Conservation (phyloP, 2,329 filamentous ascomycete genomes). For the Didymella arachidicola region DNA sequence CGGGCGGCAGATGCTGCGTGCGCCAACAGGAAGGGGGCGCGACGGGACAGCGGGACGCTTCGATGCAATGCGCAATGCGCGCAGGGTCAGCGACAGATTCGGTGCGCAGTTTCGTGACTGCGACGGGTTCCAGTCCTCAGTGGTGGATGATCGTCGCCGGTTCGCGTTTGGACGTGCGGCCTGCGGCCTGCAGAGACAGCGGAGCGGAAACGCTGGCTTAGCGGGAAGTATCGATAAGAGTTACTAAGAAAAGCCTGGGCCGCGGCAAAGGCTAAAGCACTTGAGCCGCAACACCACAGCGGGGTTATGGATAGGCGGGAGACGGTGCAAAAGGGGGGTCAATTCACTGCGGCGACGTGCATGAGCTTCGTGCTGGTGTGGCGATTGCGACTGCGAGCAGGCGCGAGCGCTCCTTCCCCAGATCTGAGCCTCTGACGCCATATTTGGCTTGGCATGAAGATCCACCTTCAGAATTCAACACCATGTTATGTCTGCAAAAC, state of each 20-base stretch:
- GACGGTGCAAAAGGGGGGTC: background rate
- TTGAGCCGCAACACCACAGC: conserved; percentile 24
- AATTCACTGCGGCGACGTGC: conserved; percentile 5
- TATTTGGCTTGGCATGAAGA: conserved; percentile 6
- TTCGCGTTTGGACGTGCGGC: conserved; percentile 27
- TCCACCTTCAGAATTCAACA: conserved; percentile 1
- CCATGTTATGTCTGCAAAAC: background rate
- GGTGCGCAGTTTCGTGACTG: conserved; percentile 17
- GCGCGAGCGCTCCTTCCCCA: conserved; percentile 6
- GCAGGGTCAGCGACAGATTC: conserved; percentile 17
- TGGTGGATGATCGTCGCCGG: conserved; percentile 30
- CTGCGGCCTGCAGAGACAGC: conserved; percentile 22
- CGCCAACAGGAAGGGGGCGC: conserved; percentile 5
- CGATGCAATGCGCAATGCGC: conserved; percentile 13
- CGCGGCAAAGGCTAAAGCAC: conserved; percentile 16
- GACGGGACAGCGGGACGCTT: conserved; percentile 9
- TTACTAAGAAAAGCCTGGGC: conserved; percentile 22
- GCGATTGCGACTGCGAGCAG: conserved; percentile 1
- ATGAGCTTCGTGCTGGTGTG: conserved; percentile 12
- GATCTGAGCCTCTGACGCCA: conserved; percentile 19
- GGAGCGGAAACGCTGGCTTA: conserved; percentile 12
- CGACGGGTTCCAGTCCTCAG: conserved; percentile 12
- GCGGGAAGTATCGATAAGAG: conserved; percentile 30
- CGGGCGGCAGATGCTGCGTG: conserved; percentile 23
- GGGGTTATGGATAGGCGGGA: conserved; percentile 7